Evolutionary conservation across 768 basidiomycete genomes (phyloP).

Genomic region (Sporobolomyces pararoseus): DNA sequence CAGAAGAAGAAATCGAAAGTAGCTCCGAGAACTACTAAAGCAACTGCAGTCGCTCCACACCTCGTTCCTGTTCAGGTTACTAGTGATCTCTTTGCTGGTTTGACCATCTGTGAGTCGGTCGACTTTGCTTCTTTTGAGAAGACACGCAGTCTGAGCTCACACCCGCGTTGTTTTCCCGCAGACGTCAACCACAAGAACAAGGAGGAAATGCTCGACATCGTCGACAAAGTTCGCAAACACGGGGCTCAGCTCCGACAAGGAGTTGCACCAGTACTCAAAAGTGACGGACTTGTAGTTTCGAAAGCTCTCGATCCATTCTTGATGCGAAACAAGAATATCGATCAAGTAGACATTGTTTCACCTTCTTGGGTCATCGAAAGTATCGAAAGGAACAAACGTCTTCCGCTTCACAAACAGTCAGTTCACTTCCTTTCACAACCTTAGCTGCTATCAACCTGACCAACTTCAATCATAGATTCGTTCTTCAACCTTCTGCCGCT

Average conservation of each 20-base stretch:
- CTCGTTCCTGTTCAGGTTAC: constrained; percentile 61
- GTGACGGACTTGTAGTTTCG: constrained; percentile 17
- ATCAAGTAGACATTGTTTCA: constrained; percentile 21
- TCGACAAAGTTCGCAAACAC: constrained; percentile 54
- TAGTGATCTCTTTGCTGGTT: constrained; percentile 65
- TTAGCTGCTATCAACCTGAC: neutral
- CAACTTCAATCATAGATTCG: neutral
- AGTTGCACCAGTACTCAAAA: neutral
- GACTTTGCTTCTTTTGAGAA: neutral
- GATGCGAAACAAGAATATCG: constrained; percentile 1
- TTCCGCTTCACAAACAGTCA: constrained; percentile 36
- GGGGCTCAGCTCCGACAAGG: constrained; percentile 47
- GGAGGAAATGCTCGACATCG: constrained; percentile 63
- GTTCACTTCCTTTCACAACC: neutral
- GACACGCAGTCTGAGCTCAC: neutral
- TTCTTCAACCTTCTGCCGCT: constrained; percentile 16
- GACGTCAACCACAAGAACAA: constrained; percentile 50
- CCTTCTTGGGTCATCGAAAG: constrained; percentile 32
- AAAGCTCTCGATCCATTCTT: neutral
- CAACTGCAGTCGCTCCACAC: constrained; percentile 61
- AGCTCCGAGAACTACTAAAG: constrained; percentile 52
- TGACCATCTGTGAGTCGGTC: constrained; percentile 72
- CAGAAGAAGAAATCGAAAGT: constrained; percentile 40
- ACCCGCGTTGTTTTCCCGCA: constrained; percentile 24
- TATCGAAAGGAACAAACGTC: constrained; percentile 4